Evolutionary conservation across 176 grass and related monocot species (phyloP).

Genomic region (Cenchrus fungigraminus): DNA sequence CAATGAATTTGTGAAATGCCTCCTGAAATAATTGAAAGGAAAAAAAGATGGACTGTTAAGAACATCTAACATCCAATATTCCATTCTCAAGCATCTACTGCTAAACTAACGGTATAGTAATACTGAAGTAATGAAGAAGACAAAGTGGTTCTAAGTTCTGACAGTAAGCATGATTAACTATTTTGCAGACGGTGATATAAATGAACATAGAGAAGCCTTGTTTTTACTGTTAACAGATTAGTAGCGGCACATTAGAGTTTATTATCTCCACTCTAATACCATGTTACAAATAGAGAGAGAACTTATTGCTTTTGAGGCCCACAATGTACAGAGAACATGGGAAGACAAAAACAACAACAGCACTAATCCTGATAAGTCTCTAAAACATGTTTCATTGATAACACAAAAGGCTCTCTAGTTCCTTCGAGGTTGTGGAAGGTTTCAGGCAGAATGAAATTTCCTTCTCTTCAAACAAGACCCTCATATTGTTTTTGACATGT

Average conservation of each 20-base stretch:
- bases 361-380: neutral
- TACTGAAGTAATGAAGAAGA: slow-evolving; percentile 25
- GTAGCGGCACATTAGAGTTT: neutral
- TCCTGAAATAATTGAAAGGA: slow-evolving; percentile 62
- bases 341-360: neutral
- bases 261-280: neutral
- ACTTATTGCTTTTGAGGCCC: neutral
- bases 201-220: neutral
- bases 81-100: neutral
- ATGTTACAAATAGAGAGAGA: neutral
- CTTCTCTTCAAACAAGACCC: too few species aligned
- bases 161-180: neutral
- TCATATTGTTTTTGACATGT: too few species aligned
- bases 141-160: neutral
- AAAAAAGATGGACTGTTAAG: slow-evolving; percentile 24
- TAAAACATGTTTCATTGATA: neutral
- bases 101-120: neutral
- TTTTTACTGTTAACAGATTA: neutral
- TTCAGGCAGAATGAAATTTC: too few species aligned
- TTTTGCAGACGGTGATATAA: neutral
- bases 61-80: neutral
- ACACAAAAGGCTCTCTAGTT: neutral
- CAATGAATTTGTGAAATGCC: slow-evolving; percentile 88
- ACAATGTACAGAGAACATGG: neutral
- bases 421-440: neutral